Percentiles rank a stretch among this genome's conserved stretches.
Evolutionary conservation across 2,329 filamentous ascomycete species (phyloP).

Genomic region (Cryphonectria japonica): DNA sequence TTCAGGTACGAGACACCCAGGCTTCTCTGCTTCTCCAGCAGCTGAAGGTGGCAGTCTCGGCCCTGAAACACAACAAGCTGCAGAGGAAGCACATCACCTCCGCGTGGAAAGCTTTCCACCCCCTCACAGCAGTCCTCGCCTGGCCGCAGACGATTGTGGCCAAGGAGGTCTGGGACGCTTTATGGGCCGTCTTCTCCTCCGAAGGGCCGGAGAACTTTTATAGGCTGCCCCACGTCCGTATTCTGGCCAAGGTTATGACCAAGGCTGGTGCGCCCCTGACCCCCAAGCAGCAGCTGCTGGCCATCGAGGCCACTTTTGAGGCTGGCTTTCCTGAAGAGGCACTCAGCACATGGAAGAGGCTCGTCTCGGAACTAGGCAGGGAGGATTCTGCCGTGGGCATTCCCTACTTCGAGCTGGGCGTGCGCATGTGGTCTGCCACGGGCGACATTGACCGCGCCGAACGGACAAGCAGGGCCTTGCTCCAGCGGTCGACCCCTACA

Average conservation of each 20-base stretch:
- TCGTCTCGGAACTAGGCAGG: constrained; percentile 52
- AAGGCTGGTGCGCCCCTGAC: constrained; percentile 59
- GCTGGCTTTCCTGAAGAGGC: constrained; percentile 64
- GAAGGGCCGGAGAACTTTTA: constrained; percentile 55
- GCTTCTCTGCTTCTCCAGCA: constrained; percentile 34
- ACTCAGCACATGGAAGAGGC: constrained; percentile 65
- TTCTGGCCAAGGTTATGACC: constrained; percentile 68
- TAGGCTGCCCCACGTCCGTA: constrained; percentile 63
- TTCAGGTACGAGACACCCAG: constrained; percentile 32
- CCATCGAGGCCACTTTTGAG: constrained; percentile 70
- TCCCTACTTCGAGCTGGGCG: constrained; percentile 66
- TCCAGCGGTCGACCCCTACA: constrained; percentile 41
- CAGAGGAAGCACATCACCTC: constrained; percentile 36
- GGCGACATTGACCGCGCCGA: constrained; percentile 64
- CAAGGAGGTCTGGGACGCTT: constrained; percentile 60
- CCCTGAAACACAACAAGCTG: constrained; percentile 41
- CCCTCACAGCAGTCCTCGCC: constrained; percentile 48
- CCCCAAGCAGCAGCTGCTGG: constrained; percentile 63
- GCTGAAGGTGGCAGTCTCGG: constrained; percentile 38
- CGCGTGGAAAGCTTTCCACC: constrained; percentile 55
- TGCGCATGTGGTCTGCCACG: constrained; percentile 63
- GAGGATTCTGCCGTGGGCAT: constrained; percentile 8
- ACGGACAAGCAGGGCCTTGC: constrained; percentile 57
- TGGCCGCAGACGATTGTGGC: constrained; percentile 60
- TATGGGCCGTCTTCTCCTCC: constrained; percentile 67